Evolutionary conservation across 169 alveolate genomes (phyloP).

Genomic region (Toxoplasma gondii): DNA sequence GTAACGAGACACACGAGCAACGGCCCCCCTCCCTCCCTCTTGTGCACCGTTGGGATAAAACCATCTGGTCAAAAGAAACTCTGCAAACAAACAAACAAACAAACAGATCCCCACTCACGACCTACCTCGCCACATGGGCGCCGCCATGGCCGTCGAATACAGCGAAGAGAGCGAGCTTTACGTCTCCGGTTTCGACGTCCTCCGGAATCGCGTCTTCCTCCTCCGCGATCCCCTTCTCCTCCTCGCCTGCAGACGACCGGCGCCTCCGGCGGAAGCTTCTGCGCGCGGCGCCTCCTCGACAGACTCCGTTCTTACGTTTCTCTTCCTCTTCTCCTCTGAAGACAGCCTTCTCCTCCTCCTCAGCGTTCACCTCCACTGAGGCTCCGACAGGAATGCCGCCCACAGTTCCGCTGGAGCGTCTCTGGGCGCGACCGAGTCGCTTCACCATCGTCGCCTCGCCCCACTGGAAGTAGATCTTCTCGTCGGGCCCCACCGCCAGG

Average conservation of each 20-base stretch:
- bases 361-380: not conserved
- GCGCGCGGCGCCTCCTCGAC: not conserved
- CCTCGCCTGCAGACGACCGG: not conserved
- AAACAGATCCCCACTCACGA: no score
- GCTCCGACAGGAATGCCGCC: not conserved
- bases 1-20: no score
- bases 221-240: not conserved
- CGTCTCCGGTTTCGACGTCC: slow-evolving; percentile 91
- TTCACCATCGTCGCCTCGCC: not conserved
- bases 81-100: no score
- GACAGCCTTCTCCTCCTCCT: slow-evolving; percentile 5
- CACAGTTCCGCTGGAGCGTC: not conserved
- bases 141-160: slow-evolving; percentile 71
- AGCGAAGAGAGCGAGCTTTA: slow-evolving; percentile 79
- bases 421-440: not conserved
- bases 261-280: slow-evolving; percentile 38
- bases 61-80: no score
- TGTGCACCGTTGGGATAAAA: no score
- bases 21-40: no score
- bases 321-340: not conserved
- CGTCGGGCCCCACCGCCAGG: not conserved
- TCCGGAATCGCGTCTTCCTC: not conserved
- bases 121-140: slow-evolving; percentile 65
- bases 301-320: not conserved
- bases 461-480: slow-evolving; percentile 25